Base-by-base conservation (phyloP, 352 stramenopile genomes). In the Globisporangium parvum region DNA sequence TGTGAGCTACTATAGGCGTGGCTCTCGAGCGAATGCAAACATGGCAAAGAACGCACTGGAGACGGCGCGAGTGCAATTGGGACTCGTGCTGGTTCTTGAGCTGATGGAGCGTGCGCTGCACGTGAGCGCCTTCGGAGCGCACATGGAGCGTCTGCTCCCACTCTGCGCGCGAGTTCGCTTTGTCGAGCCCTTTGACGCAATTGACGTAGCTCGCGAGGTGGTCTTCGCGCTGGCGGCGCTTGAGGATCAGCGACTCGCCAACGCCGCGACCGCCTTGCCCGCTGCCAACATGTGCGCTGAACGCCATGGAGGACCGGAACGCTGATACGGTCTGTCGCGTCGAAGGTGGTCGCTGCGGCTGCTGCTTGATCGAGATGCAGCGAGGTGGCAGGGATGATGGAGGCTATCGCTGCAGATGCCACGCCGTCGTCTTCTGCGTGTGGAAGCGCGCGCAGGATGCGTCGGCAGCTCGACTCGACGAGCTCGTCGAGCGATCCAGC, bases 11-110 rank as follows among this genome's bases (percentile, higher is more conserved):
- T 35, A 15, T 3, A 41, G 26, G 55, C 14, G 3, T 33, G 37
- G 21, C 46, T 12, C 31, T 37, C 31, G 12, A 37, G 31, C 0
- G 1, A 5, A 10, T 8, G 10, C 3, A 10, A 8, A 12, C 31
- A 10, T 12, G 1, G 10, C 8, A 2, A 37, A 37, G 1, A 8
- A 37, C 51, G 23, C 55, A 87, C 79, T 67, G 52, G 21, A 89
- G 65, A 2, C 72, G 71, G 8, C 79, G 62, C 12, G 71, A 85
- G 47, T 89, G 79, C 17, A 92, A 64, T 33, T 88, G 62, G 21
- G 79, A 88, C 61, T 92, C 81, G 41, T 87, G 68, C 56, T 92
- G 79, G 47, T 90, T 88, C 60, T 84, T 85, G 24, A 92, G 61
- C n/a, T 64, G 70, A 9, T 49, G 35, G 15, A 82, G 59, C 23